Evolutionary conservation across 805 yeast genomes (phyloP).

Genomic region (Cyberlindnera galapagoensis): DNA sequence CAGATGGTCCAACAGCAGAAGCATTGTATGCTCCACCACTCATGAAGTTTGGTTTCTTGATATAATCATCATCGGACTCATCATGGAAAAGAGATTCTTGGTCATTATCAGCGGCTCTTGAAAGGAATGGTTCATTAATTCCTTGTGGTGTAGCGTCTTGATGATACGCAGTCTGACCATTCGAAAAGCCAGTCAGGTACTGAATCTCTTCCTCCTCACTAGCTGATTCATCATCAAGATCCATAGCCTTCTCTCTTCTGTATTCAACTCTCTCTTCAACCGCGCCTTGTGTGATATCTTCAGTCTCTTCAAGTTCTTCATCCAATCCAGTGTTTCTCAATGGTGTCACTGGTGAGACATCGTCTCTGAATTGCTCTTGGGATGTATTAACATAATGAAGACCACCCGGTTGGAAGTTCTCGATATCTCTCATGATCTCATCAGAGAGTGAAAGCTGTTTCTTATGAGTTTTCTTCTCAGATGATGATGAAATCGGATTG

Average conservation of each 20-base stretch:
- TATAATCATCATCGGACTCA: conserved; percentile 18
- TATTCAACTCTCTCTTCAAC: not conserved
- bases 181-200: no score
- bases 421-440: conserved; percentile 23
- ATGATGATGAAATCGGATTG: conserved; percentile 1
- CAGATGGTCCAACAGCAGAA: no score
- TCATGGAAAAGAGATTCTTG: conserved; percentile 16
- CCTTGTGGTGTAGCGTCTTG: not conserved
- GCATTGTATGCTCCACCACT: no score
- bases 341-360: conserved; percentile 20
- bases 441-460: conserved; percentile 23
- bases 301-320: not conserved
- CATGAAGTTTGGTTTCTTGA: no score
- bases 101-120: not conserved
- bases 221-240: not conserved
- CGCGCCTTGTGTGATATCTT: not conserved
- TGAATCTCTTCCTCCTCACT: no score
- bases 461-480: conserved; percentile 7
- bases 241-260: not conserved
- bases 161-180: no score
- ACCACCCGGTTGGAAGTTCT: conserved; percentile 17
- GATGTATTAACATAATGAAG: conserved; percentile 2
- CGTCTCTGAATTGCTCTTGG: conserved; percentile 8
- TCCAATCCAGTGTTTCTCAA: no score
- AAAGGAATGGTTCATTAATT: no score